A percentile compares a stretch with the other conserved stretches of the same genome.
These are phyloP conservation scores for Ceratorhiza oryzae-sativae DNA, from an alignment of 1,284 basidiomycete species.

Conservation along the genomic window DNA sequence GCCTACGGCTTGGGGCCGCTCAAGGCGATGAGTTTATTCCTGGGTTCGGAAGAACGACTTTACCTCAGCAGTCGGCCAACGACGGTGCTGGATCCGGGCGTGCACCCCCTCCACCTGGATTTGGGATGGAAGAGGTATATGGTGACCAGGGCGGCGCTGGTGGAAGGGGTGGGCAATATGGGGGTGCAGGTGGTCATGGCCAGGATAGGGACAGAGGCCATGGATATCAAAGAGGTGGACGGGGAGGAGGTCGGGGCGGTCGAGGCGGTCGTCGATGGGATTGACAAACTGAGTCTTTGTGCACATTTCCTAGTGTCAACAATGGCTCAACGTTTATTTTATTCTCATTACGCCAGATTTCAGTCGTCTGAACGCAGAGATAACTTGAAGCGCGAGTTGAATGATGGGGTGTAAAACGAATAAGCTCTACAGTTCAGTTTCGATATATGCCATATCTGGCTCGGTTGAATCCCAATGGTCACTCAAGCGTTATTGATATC, in stretches of 20 bases:
- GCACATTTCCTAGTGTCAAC: not conserved
- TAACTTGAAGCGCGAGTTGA: no score
- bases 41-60: conserved; percentile 54
- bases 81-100: conserved; percentile 48
- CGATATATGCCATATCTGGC: no score
- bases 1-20: conserved; percentile 47
- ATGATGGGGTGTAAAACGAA: no score
- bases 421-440: no score
- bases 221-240: conserved; percentile 38
- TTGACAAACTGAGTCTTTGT: not conserved
- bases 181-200: conserved; percentile 45
- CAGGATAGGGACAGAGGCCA: conserved; percentile 43
- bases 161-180: conserved; percentile 36
- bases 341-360: no score
- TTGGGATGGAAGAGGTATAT: conserved; percentile 48
- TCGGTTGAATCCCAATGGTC: no score
- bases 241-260: conserved; percentile 44
- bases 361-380: no score
- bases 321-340: not conserved
- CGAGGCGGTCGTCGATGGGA: conserved; percentile 45
- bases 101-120: conserved; percentile 47
- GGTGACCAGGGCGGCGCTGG: conserved; percentile 40
- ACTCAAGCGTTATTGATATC: not conserved
- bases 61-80: conserved; percentile 3
- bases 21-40: conserved; percentile 62